phyloP scores from a whole-genome alignment of 345 rosid species.

The Aquilaria malaccensis region DNA sequence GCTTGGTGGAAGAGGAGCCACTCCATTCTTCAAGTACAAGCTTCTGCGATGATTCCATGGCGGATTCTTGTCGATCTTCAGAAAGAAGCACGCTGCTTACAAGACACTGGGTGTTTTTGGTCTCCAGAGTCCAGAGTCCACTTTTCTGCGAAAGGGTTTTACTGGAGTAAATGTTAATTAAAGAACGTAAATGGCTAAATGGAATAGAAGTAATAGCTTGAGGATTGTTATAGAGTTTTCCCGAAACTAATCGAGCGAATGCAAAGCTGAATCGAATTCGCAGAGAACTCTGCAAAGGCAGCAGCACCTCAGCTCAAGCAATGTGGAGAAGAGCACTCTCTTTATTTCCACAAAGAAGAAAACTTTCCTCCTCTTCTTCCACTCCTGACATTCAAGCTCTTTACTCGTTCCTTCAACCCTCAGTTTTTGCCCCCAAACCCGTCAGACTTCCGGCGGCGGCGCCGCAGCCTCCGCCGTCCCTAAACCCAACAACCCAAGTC shows the following conservation, averaged over 20 bases:
- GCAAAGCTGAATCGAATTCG: no score
- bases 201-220: no score
- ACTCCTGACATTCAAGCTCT: constrained; percentile 39
- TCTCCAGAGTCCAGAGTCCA: no score
- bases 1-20: constrained; percentile 74
- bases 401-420: constrained; percentile 76
- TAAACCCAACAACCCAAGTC: constrained; percentile 21
- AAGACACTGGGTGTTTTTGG: no score
- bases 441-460: background rate
- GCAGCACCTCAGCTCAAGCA: no score
- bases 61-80: background rate
- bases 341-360: constrained; percentile 10
- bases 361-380: constrained; percentile 29
- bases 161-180: no score
- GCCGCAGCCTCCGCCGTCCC: constrained; percentile 11
- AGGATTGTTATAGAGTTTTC: no score
- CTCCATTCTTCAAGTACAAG: constrained; percentile 66
- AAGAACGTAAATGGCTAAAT: no score
- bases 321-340: constrained; percentile 41
- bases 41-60: constrained; percentile 4
- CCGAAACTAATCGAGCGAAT: no score
- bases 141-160: no score
- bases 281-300: no score
- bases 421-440: constrained; percentile 45
- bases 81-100: no score